A percentile compares a stretch with the other conserved stretches of the same genome.
Conservation (phyloP, 345 rosid species). For the Anastatica hierochuntica region DNA sequence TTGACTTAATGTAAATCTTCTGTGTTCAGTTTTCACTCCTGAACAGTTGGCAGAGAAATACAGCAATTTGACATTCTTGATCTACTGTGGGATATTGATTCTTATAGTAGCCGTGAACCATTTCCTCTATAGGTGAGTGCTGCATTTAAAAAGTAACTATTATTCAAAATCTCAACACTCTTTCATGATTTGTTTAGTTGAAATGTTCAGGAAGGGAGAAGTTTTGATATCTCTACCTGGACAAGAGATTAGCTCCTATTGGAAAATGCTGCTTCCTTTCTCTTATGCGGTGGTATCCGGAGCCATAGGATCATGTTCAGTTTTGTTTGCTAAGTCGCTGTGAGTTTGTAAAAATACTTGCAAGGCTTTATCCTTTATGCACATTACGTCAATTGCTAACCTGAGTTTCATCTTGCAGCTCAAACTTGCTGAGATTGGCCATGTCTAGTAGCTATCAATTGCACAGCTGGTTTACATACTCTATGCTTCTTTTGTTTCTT, state of each 20-base stretch:
- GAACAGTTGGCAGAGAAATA: conserved; percentile 94
- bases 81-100: conserved; percentile 69
- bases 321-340: conserved; percentile 97
- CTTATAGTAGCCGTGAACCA: conserved; percentile 63
- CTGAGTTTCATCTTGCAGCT: conserved; percentile 41
- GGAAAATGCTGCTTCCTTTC: conserved; percentile 88
- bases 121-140: conserved; percentile 58
- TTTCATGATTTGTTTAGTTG: neutral
- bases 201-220: conserved; percentile 76
- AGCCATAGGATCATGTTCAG: conserved; percentile 95
- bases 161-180: neutral
- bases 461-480: conserved; percentile 98
- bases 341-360: conserved; percentile 35
- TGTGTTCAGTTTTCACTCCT: conserved; percentile 75
- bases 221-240: conserved; percentile 53
- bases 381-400: conserved; percentile 2
- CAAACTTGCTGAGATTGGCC: conserved; percentile 85
- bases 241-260: conserved; percentile 65
- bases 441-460: conserved; percentile 79
- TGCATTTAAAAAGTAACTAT: neutral
- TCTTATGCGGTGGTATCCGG: conserved; percentile 97
- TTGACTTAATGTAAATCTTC: neutral
- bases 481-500: conserved; percentile 89
- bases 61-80: conserved; percentile 71
- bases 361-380: neutral